Evolutionary conservation across 2,329 filamentous ascomycete species (phyloP).

Genomic region (Dactylellina drechsleri): DNA sequence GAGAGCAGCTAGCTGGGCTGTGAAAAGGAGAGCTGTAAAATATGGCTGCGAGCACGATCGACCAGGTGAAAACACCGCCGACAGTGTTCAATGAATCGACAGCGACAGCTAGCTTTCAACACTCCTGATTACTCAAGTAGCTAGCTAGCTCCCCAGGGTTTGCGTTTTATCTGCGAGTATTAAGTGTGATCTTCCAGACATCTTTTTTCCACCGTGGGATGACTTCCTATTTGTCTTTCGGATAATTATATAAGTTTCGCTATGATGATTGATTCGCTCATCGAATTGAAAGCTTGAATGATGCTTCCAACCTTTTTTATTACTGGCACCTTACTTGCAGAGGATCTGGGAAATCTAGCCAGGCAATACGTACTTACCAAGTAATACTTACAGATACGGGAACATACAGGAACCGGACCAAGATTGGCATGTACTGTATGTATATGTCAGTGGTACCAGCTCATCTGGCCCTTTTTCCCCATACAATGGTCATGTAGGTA

Average conservation of each 20-base stretch:
- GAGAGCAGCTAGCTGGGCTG: background rate
- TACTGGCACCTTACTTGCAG: background rate
- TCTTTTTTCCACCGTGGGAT: slow-evolving; percentile 13
- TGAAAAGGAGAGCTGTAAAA: background rate
- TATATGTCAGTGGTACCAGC: slow-evolving; percentile 46
- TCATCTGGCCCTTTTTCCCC: slow-evolving; percentile 37
- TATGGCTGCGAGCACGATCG: background rate
- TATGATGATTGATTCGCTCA: slow-evolving; percentile 14
- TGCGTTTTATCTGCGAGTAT: too few relatives aligned
- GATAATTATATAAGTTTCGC: slow-evolving; percentile 41
- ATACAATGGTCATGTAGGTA: slow-evolving; percentile 54
- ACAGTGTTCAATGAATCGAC: background rate
- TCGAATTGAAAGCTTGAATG: slow-evolving; percentile 16
- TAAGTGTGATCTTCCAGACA: too few relatives aligned
- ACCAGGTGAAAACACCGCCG: background rate
- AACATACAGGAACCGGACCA: slow-evolving; percentile 1
- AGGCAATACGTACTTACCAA: slow-evolving; percentile 4
- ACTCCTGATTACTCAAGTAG: background rate
- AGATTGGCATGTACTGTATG: background rate
- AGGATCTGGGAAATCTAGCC: too few relatives aligned
- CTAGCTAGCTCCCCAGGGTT: background rate
- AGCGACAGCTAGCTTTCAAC: background rate
- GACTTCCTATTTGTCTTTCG: slow-evolving; percentile 51
- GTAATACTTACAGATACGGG: slow-evolving; percentile 9
- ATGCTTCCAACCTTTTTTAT: background rate